These are phyloP conservation scores for Incumbomyces lentus DNA, from an alignment of 2,329 filamentous ascomycete species.

Conservation along the genomic window DNA sequence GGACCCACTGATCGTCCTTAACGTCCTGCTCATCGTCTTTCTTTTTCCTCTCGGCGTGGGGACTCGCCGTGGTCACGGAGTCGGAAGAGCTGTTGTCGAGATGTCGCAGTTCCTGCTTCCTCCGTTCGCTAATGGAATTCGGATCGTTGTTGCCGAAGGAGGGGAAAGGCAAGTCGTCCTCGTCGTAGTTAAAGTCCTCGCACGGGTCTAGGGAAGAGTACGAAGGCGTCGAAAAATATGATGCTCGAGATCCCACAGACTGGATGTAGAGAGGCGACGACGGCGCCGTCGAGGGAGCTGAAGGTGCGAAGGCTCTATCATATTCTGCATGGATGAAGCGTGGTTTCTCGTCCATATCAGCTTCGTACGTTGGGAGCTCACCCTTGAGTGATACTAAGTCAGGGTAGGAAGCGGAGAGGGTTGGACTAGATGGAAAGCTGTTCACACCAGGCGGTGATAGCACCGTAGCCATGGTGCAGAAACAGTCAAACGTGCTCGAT, in stretches of 20 bases:
- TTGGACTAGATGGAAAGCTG: conserved; percentile 25
- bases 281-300: conserved; percentile 28
- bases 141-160: conserved; percentile 26
- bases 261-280: conserved; percentile 29
- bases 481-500: neutral
- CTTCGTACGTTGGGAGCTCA: conserved; percentile 9
- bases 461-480: conserved; percentile 26
- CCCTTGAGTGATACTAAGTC: conserved; percentile 13
- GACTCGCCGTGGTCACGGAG: conserved; percentile 27
- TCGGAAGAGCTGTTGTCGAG: conserved; percentile 23
- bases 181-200: conserved; percentile 18
- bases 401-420: conserved; percentile 21
- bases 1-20: conserved; percentile 69
- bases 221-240: conserved; percentile 30
- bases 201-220: conserved; percentile 21
- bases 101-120: conserved; percentile 23
- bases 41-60: conserved; percentile 50
- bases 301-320: conserved; percentile 20
- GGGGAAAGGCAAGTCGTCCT: conserved; percentile 34
- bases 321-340: conserved; percentile 13
- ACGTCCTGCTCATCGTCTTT: conserved; percentile 47
- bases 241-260: conserved; percentile 22
- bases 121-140: conserved; percentile 3
- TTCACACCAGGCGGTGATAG: conserved; percentile 25
- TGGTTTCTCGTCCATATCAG: conserved; percentile 8